Evolutionary conservation across 345 rosid species (phyloP).

Genomic region (Cardamine chenopodiifolia): DNA sequence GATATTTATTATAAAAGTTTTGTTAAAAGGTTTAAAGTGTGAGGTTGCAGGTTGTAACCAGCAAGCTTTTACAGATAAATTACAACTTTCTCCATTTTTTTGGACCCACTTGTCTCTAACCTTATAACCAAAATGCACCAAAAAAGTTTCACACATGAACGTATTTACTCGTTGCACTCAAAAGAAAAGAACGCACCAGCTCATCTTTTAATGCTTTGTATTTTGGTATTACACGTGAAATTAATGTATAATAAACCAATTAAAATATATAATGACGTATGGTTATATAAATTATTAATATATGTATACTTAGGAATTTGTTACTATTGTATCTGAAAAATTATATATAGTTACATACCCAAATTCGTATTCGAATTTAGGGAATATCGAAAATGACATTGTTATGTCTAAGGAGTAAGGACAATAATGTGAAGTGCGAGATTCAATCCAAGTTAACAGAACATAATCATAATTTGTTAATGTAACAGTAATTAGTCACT

Average conservation of each 20-base stretch:
- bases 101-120: constrained; percentile 38
- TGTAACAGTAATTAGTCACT: constrained; percentile 18
- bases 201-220: not conserved
- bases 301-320: not conserved
- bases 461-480: not conserved
- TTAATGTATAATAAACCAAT: not conserved
- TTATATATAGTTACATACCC: not conserved
- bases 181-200: not conserved
- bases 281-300: not conserved
- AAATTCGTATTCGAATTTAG: not conserved
- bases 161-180: not conserved
- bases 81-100: constrained; percentile 24
- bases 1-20: constrained; percentile 5
- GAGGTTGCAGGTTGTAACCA: constrained; percentile 39
- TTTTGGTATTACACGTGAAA: not conserved
- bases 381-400: not conserved
- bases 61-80: constrained; percentile 37
- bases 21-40: constrained; percentile 33
- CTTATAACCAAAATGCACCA: constrained; percentile 5
- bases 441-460: not conserved
- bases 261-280: not conserved
- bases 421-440: not conserved
- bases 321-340: not conserved
- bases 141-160: constrained; percentile 1
- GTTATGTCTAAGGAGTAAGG: not conserved